Evolutionary conservation across 2,329 filamentous ascomycete genomes (phyloP).

Genomic region (Botrytis pseudocinerea): DNA sequence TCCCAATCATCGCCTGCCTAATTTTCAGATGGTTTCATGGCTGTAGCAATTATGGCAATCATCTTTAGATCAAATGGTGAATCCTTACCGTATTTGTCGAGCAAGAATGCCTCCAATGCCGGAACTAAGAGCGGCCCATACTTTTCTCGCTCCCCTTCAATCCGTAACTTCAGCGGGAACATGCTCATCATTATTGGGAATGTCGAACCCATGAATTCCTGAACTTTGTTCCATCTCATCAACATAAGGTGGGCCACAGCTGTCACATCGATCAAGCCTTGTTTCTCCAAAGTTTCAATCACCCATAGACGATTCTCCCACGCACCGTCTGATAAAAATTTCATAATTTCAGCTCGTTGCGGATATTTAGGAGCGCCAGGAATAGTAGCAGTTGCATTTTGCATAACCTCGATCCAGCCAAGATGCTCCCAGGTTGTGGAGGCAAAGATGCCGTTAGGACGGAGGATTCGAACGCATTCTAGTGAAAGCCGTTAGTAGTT

Average conservation of each 20-base stretch:
- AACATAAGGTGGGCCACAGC: not conserved
- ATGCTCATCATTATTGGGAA: not conserved
- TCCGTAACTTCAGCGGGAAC: not conserved
- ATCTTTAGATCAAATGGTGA: not conserved
- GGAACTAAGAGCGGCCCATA: not conserved
- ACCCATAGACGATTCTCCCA: not conserved
- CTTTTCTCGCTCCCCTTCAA: not conserved
- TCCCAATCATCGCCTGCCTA: not conserved
- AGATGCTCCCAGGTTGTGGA: not conserved
- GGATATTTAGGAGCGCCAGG: not conserved
- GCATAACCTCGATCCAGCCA: not conserved
- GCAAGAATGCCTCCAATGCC: not conserved
- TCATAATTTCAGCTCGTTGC: not conserved
- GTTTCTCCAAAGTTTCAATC: not conserved
- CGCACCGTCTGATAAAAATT: not conserved
- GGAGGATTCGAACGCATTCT: conserved; percentile 3
- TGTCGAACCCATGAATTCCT: not conserved
- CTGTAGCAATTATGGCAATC: conserved; percentile 3
- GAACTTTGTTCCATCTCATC: not conserved
- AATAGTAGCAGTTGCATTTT: not conserved
- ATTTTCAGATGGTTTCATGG: not conserved
- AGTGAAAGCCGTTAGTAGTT: not conserved
- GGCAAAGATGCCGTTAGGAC: not conserved
- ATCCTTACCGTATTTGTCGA: not conserved
- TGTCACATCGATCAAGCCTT: not conserved